Evolutionary conservation across 1,139 yeast genomes (phyloP).

Genomic region (Geotrichum australiense): DNA sequence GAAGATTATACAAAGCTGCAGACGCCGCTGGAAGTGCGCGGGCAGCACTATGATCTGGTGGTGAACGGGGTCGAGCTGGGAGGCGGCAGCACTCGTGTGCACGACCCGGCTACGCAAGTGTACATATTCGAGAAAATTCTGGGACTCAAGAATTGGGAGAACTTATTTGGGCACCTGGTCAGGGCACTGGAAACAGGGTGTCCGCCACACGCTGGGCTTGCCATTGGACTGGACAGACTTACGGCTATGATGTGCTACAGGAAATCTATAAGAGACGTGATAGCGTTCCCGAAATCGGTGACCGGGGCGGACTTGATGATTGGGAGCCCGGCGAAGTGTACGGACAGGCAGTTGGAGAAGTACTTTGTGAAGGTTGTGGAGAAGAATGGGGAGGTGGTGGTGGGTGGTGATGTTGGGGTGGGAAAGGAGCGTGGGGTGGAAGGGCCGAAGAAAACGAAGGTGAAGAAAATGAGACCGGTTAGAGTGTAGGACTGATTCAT

Average conservation of each 20-base stretch:
- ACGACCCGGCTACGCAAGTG: constrained; percentile 70
- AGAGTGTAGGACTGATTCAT: too few species aligned
- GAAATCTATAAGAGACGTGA: constrained; percentile 77
- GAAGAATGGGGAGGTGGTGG: too few species aligned
- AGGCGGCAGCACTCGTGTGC: constrained; percentile 95
- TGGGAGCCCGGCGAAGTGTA: constrained; percentile 69
- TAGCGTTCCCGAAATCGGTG: constrained; percentile 91
- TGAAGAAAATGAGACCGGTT: too few species aligned
- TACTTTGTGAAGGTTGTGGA: constrained; percentile 24
- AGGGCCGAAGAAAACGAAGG: too few species aligned
- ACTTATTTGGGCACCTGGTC: constrained; percentile 79
- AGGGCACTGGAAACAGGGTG: constrained; percentile 83
- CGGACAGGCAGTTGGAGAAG: constrained; percentile 39
- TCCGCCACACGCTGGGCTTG: constrained; percentile 98
- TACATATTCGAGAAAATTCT: constrained; percentile 42
- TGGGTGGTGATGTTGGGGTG: too few species aligned
- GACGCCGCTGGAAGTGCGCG: constrained; percentile 60
- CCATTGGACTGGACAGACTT: constrained; percentile 88
- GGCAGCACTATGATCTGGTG: constrained; percentile 94
- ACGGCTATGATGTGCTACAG: constrained; percentile 82
- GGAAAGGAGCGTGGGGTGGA: too few species aligned
- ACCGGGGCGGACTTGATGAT: constrained; percentile 86
- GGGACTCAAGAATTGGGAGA: constrained; percentile 41
- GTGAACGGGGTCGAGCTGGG: constrained; percentile 94
- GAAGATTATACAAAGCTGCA: constrained; percentile 56